Base-by-base conservation (phyloP, 176 grass and related monocot genomes). In the Luzula sylvatica region DNA sequence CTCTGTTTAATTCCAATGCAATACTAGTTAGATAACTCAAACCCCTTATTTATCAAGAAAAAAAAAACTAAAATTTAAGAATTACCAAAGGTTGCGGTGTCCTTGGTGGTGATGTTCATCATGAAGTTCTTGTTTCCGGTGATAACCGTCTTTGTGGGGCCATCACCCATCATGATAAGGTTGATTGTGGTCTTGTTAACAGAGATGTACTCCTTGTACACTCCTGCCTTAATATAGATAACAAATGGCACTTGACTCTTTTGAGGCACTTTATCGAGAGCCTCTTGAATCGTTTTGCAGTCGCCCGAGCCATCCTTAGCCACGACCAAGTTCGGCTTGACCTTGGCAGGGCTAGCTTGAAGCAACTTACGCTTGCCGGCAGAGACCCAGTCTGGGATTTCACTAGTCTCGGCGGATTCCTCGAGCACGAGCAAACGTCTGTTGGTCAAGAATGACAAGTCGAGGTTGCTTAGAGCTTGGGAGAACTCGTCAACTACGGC, bases 71-170 rank as follows among this genome's bases (percentile, higher is more conserved):
- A 50, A 49, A 26, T 3, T 25, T 15, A 12, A 13, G 26, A 47
- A 39, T 38, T 45, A 79, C 68, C 68, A 39, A 88, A 78, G 7
- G 81, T 81, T 0, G 73, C 76, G 0, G 81, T 84, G 42, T 92
- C 80, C 60, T 77, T 77, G 50, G 76, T 85, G 3, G 72, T 84
- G 18, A 92, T 38, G 45, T 75, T 75, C 61, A 70, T 81, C 65
- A 40, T 78, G 74, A 77, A 81, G 74, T 74, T 88, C 72, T 81
- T 88, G 56, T 56, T 83, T 11, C 77, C 77, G 2, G 75, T 63
- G 59, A 88, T 75, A 23, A 88, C 51, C 3, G 85, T 88, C 73
- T 83, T 88, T 2, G 44, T 65, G 0, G 3, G 5, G 41, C 79
- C 85, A 65, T 88, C 85, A 24, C 85, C 85, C 15, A 81, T 54